These are phyloP conservation scores for barley (Hordeum vulgare) DNA, from an alignment of 176 grass and related monocot genomes.

Conservation along the genomic window DNA sequence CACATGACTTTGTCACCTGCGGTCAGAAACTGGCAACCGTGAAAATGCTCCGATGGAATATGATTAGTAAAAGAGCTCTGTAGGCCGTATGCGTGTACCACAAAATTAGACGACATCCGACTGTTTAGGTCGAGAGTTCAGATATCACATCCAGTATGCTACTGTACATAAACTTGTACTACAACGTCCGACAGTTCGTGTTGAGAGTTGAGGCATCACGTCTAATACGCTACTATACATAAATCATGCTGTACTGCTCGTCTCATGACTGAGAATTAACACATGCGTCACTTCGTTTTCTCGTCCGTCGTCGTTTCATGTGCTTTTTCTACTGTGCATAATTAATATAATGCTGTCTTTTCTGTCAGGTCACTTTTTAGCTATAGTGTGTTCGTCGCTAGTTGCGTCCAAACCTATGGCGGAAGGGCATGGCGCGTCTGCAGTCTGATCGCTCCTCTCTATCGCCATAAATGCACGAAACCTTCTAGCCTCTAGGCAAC, in stretches of 20 bases:
- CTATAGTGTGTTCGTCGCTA: background rate
- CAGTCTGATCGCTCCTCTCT: background rate
- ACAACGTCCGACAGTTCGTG: no score
- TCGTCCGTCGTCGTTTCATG: background rate
- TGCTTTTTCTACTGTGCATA: background rate
- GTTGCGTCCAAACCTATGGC: background rate
- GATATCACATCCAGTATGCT: background rate
- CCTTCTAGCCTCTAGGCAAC: background rate
- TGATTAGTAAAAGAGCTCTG: background rate
- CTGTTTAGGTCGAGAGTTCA: background rate
- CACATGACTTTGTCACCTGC: background rate
- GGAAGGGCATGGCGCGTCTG: background rate
- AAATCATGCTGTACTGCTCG: background rate
- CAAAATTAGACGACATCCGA: background rate
- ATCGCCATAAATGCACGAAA: background rate
- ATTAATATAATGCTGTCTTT: background rate
- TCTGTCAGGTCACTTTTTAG: background rate
- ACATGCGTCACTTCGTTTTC: background rate
- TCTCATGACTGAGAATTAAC: background rate
- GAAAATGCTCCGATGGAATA: background rate
- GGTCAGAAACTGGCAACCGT: background rate
- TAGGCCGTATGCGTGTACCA: background rate
- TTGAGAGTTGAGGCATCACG: conserved; percentile 1
- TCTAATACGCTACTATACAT: background rate
- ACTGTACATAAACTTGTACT: no score